Base-by-base conservation (phyloP, 306 rosid genomes). In the Lotus japonicus region DNA sequence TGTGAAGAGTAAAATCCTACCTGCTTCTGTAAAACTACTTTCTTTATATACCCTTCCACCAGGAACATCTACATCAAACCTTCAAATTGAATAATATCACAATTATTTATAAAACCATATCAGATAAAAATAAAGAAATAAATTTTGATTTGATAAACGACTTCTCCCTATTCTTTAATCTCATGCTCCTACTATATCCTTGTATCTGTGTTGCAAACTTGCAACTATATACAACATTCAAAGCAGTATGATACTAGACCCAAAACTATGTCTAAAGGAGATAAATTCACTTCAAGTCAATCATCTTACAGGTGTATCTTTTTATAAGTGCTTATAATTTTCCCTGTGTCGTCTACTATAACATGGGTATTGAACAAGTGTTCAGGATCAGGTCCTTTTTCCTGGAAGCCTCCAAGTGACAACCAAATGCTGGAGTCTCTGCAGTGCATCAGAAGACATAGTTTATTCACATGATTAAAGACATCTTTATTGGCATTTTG, bases 331-430 rank as follows among this genome's bases (percentile, higher is more conserved):
- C 82, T 85, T 76, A 35, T 86, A 76, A 94, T 86, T 59, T 77
- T 83, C 48, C 99, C 99, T n/a, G 62, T 57, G 69, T 90, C 85
- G 68, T 94, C 99, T n/a, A 94, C 81, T 9, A 94, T 64, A 72
- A 94, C 85, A 38, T 94, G 99, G 3, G 97, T 88, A 76, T 94
- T 94, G 54, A 59, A 82, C 84, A 88, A 77, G 76, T 84, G 97
- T 42, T 83, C 58, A 41, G 86, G 90, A 72, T 90, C 97, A 23
- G 89, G 79, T 68, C 87, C 99, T 72, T 61, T 94, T 62, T 88
- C 96, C 64, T 94, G 99, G 70, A 94, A 94, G 60, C 99, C 99
- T 53, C 99, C 99, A 33, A 94, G 96, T 43, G 99, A 94, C 77
- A 94, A 72, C 99, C 99, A 94, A 77, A 94, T 94, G 81, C 86